Percentiles rank a stretch among this genome's conserved stretches.
phyloP scores from a whole-genome alignment of 2,329 filamentous ascomycete species.

The Penicillium verrucosum region DNA sequence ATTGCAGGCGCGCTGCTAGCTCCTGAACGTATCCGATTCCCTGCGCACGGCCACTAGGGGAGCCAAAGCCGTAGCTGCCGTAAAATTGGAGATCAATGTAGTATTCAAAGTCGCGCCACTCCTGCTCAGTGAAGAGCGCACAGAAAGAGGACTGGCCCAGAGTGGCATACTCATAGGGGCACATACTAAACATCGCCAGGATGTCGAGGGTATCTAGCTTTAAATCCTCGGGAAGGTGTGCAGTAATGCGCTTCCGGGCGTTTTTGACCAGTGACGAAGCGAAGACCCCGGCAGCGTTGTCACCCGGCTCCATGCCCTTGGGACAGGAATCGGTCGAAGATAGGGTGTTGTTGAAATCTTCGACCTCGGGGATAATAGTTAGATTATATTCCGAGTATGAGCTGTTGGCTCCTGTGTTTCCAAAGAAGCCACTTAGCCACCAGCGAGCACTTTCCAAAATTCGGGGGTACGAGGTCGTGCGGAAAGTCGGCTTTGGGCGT shows the following conservation, averaged over 20 bases:
- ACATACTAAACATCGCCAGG: constrained; percentile 51
- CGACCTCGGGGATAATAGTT: constrained; percentile 51
- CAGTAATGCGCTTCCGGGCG: constrained; percentile 46
- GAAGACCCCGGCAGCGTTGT: constrained; percentile 36
- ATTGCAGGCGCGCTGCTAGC: constrained; percentile 47
- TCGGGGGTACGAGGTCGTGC: constrained; percentile 54
- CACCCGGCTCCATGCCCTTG: constrained; percentile 25
- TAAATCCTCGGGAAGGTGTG: constrained; percentile 48
- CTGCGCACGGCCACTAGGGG: constrained; percentile 51
- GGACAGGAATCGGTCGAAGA: constrained; percentile 39
- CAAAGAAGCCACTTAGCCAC: constrained; percentile 43
- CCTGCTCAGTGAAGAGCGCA: constrained; percentile 52
- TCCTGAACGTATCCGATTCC: constrained; percentile 54
- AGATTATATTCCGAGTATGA: constrained; percentile 35
- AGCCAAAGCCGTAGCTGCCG: constrained; percentile 46
- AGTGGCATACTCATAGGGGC: constrained; percentile 53
- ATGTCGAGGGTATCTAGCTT: constrained; percentile 49
- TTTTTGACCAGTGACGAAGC: constrained; percentile 44
- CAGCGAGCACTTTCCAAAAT: constrained; percentile 50
- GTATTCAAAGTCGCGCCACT: constrained; percentile 54
- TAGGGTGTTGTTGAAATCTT: constrained; percentile 52
- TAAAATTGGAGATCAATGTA: constrained; percentile 51
- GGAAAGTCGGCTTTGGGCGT: constrained; percentile 49
- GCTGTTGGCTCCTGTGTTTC: constrained; percentile 23
- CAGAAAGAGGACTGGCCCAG: constrained; percentile 53